A percentile compares a stretch with the other conserved stretches of the same genome.
Evolutionary conservation across 192 early-diverging fungal genomes (phyloP).

Genomic region (Gamsiella multidivaricata): DNA sequence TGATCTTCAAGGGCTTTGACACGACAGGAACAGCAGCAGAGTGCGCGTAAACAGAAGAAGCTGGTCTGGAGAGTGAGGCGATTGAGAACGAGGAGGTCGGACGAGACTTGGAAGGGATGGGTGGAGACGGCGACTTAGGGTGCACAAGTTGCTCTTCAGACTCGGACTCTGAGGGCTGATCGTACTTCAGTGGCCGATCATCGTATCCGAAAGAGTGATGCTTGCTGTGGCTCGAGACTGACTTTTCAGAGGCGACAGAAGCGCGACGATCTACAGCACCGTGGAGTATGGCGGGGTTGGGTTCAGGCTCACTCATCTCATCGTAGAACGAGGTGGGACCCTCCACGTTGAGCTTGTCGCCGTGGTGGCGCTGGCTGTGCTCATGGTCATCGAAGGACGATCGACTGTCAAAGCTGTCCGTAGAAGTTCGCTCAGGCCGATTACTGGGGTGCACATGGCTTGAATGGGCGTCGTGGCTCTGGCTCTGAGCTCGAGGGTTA

Average conservation of each 20-base stretch:
- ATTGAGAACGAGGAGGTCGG: conserved; percentile 32
- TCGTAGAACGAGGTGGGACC: conserved; percentile 10
- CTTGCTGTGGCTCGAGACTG: conserved; percentile 40
- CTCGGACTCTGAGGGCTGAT: conserved; percentile 26
- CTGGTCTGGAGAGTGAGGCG: conserved; percentile 6
- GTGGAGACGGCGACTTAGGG: conserved; percentile 10
- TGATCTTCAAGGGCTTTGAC: neutral
- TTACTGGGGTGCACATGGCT: neutral
- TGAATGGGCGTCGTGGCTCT: neutral
- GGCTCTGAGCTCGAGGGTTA: neutral
- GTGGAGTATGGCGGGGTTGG: conserved; percentile 17
- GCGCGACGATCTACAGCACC: conserved; percentile 13
- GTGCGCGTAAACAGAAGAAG: conserved; percentile 18
- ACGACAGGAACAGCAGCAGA: neutral
- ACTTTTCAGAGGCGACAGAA: conserved; percentile 44
- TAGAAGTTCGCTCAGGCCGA: conserved; percentile 3
- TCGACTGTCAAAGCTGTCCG: conserved; percentile 14
- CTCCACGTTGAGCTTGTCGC: neutral
- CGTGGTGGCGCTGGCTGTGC: conserved; percentile 2
- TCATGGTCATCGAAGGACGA: conserved; percentile 8
- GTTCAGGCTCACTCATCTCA: conserved; percentile 4
- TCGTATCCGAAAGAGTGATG: conserved; percentile 49
- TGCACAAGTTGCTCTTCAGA: conserved; percentile 28
- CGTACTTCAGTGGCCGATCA: conserved; percentile 9
- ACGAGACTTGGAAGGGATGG: conserved; percentile 36